These are phyloP conservation scores for Phytophthora colocasiae DNA, from an alignment of 352 stramenopile genomes.

Conservation along the genomic window DNA sequence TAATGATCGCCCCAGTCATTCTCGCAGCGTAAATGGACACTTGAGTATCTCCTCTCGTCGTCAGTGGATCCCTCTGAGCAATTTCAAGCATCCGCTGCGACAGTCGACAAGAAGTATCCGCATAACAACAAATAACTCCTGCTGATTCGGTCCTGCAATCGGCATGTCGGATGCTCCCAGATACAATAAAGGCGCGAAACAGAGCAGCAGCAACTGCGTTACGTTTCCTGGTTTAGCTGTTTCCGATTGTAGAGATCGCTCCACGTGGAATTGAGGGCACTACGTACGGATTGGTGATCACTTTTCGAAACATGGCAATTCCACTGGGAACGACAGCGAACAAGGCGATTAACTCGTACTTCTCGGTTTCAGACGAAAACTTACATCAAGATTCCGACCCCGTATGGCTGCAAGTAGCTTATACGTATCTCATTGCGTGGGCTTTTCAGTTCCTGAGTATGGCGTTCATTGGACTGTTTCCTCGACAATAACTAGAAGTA, in stretches of 20 bases:
- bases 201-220: conserved; percentile 56
- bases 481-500: conserved; percentile 66
- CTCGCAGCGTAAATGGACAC: conserved; percentile 56
- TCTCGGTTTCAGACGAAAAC: conserved; percentile 37
- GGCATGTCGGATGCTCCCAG: conserved; percentile 29
- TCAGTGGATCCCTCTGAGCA: conserved; percentile 66
- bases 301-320: conserved; percentile 70
- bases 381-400: conserved; percentile 2
- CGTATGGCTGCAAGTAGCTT: conserved; percentile 52
- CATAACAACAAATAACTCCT: conserved; percentile 76
- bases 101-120: conserved; percentile 88
- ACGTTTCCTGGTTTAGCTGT: conserved; percentile 59
- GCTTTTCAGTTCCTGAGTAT: conserved; percentile 53
- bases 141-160: conserved; percentile 18
- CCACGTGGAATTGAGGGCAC: conserved; percentile 70
- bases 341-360: conserved; percentile 54
- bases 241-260: conserved; percentile 66
- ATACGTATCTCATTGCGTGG: conserved; percentile 60
- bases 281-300: conserved; percentile 67
- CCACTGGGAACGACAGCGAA: conserved; percentile 46
- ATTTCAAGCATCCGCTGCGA: conserved; percentile 82
- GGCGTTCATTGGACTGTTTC: conserved; percentile 51
- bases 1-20: conserved; percentile 53
- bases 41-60: conserved; percentile 37
- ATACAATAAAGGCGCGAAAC: conserved; percentile 44